These are phyloP conservation scores for Gracilaria gracilis DNA, from an alignment of 23 red algal genomes.

Conservation along the genomic window DNA sequence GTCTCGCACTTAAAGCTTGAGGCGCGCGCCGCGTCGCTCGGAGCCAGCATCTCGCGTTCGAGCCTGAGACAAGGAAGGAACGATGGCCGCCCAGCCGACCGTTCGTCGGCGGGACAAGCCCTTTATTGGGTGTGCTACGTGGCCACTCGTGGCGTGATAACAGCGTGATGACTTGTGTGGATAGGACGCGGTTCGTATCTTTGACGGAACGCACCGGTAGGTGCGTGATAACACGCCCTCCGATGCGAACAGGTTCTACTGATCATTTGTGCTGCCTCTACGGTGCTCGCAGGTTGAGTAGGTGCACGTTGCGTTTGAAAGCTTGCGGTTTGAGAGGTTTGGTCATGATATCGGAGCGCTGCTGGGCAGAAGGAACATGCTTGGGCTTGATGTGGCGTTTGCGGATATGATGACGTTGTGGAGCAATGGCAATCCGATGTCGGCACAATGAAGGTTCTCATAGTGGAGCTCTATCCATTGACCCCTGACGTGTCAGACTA, in stretches of 20 bases:
- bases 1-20: too few species aligned
- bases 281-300: not conserved
- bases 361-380: constrained; percentile 1
- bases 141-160: not conserved
- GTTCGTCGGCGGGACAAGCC: not conserved
- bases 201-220: not conserved
- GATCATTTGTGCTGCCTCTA: not conserved
- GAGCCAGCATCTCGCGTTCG: too few species aligned
- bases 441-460: too few species aligned
- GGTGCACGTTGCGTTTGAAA: not conserved
- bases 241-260: not conserved
- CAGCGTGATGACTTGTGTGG: constrained; percentile 6
- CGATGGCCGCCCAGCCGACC: too few species aligned
- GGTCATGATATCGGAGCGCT: not conserved
- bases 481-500: too few species aligned
- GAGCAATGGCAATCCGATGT: too few species aligned
- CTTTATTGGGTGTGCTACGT: constrained; percentile 6
- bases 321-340: not conserved
- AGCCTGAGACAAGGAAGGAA: too few species aligned
- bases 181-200: not conserved
- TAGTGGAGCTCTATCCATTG: too few species aligned
- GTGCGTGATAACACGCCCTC: constrained; percentile 10
- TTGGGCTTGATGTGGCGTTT: too few species aligned
- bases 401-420: too few species aligned
- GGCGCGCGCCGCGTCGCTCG: too few species aligned